Base-by-base conservation (phyloP, 2,329 filamentous ascomycete species). In the Xylaria sp. region DNA sequence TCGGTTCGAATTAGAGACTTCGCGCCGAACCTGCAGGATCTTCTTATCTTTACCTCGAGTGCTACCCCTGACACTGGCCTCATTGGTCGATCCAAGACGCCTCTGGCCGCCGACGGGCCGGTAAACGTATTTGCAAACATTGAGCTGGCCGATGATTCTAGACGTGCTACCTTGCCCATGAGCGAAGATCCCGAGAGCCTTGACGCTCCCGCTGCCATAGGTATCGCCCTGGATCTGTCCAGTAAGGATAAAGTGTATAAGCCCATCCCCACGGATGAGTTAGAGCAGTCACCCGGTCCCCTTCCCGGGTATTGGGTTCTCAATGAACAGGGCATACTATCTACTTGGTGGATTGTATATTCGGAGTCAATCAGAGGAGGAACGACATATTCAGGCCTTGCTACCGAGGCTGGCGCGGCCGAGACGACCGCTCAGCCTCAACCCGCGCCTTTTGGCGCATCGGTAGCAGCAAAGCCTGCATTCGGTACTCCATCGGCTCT, bases 271-370 rank as follows among this genome's bases (percentile, higher is more conserved):
- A 82, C 84, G 0, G 88, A 94, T 63, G 85, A 96, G 69, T 85
- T 95, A 52, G 83, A 89, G 37, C 83, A 92, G 68, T 95, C 92
- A 3, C 82, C 87, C 0, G 86, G 85, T 1, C 93, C 94, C 10
- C 76, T 97, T 7, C 94, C 94, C 4, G 91, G 87, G 9, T 79
- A 96, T 48, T 88, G 94, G 80, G 82, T 91, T 35, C 78, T 99
- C 13, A 97, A 95, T 61, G 88, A 96, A 65, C 91, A 97, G 69
- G 94, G 94, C 64, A 77, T 96, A 8, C 78, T 99, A 13, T 86
- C 85, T 51, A 83, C 86, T 10, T 99, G 93, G 92, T 97, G 93
- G 91, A 76, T 97, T 49, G 83, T 97, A 18, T 97, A 97, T 75
- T 85, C 89, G 42, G 91, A 95, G 48, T 92, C 93, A 1, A 86